phyloP scores from a whole-genome alignment of 345 rosid species.

The Passiflora organensis region DNA sequence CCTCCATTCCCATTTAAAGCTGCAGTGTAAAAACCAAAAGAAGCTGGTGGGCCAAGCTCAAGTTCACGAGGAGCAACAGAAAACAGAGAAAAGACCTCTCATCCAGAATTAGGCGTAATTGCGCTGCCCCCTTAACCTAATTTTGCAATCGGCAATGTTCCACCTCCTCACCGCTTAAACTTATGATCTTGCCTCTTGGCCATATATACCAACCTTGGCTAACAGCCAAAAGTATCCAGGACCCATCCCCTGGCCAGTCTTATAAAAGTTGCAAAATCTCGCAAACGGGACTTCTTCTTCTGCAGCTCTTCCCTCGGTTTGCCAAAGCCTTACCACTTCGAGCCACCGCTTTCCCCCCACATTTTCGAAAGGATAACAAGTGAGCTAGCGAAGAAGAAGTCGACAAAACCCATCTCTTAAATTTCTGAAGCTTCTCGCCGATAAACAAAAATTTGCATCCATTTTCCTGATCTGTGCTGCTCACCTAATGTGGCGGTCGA shows the following conservation, averaged over 20 bases:
- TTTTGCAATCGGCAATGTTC: not conserved
- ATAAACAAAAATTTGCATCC: not conserved
- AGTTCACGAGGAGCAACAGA: not conserved
- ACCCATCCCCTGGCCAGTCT: conserved; percentile 9
- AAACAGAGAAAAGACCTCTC: conserved; percentile 1
- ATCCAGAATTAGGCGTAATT: conserved; percentile 30
- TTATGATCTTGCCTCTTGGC: too few species aligned
- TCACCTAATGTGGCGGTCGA: conserved; percentile 88
- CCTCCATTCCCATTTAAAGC: too few species aligned
- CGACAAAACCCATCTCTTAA: too few species aligned
- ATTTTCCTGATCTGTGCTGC: not conserved
- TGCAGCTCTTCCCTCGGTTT: conserved; percentile 1
- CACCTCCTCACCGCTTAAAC: conserved; percentile 1
- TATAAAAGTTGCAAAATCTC: not conserved
- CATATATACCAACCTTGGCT: not conserved
- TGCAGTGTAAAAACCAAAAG: not conserved
- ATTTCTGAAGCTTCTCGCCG: too few species aligned
- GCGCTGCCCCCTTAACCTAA: conserved; percentile 10
- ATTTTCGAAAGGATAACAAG: too few species aligned
- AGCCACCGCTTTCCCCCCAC: not conserved
- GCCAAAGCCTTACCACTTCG: not conserved
- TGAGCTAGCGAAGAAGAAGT: too few species aligned
- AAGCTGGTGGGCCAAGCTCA: not conserved
- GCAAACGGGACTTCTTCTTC: conserved; percentile 2
- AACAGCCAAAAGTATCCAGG: conserved; percentile 22